Base-by-base conservation (phyloP, 306 rosid species). In the Vigna reflexopilosa region DNA sequence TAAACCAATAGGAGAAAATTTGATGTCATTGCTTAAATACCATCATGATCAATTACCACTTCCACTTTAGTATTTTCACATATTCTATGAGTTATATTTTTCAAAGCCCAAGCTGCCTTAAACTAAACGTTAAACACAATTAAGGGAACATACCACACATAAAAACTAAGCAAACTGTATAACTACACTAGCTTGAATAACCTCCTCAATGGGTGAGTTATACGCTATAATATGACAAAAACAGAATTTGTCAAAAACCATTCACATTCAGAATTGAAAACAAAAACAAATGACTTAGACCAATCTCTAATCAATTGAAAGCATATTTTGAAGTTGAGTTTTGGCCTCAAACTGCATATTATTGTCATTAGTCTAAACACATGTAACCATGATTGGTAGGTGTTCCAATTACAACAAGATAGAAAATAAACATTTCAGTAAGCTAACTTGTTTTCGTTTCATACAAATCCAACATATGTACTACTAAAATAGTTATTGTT, bases 41-140 rank as follows among this genome's bases (percentile, higher is more conserved):
- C 98, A 17, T 94, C 94, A 1, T 87, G 93, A 71, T 90, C 97
- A 56, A 94, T 91, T 16, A 94, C 22, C 22, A 20, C 22, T 20
- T 20, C 96, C 57, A 94, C 96, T 85, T 85, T 91, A 3, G 98
- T 94, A 84, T 94, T 85, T 54, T 94, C 97, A 66, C 97, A 94
- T 73, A 97, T 91, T 75, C 98, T 97, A 56, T 96, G 91, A 36
- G 97, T 97, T 72, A 94, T 94, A 78, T 94, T 94, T 44, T 96
- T 94, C 73, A 92, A 88, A 76, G 97, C 97, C 96, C 97, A 92
- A 69, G 97, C 96, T 26, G 97, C 96, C 79, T 92, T 96, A 78
- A 92, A 92, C 97, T 90, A 88, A 87, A 19, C n/a, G 68, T 38
- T 13, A 16, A n/a, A 59, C 12, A 70, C 76, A 54, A 19, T 66